phyloP scores from a whole-genome alignment of 768 basidiomycete genomes.

The Filobasidium wieringae region DNA sequence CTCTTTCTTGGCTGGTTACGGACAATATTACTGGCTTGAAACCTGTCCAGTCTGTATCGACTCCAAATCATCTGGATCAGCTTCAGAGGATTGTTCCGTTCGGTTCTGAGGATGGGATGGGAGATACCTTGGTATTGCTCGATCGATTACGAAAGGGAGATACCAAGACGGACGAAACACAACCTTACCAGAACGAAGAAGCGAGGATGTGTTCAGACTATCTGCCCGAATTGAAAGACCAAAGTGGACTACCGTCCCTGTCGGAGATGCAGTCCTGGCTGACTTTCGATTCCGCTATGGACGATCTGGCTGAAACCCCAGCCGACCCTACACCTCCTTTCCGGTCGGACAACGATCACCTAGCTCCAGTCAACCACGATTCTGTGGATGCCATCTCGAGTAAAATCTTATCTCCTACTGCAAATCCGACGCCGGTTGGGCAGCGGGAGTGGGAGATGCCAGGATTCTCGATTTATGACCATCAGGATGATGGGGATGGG shows the following conservation, averaged over 20 bases:
- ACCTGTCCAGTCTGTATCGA: too few relatives aligned
- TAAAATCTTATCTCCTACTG: conserved; percentile 1
- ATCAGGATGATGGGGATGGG: conserved; percentile 4
- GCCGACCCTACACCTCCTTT: not conserved
- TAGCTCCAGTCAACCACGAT: conserved; percentile 5
- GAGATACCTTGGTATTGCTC: too few relatives aligned
- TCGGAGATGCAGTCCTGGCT: not conserved
- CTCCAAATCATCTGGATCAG: too few relatives aligned
- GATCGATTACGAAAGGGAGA: too few relatives aligned
- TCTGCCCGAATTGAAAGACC: too few relatives aligned
- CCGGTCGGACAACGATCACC: not conserved
- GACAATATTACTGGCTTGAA: too few relatives aligned
- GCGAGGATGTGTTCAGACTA: too few relatives aligned
- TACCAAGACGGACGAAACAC: too few relatives aligned
- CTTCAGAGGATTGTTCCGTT: too few relatives aligned
- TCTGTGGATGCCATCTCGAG: conserved; percentile 11
- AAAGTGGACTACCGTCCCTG: not conserved
- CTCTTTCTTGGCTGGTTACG: too few relatives aligned
- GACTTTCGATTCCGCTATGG: not conserved
- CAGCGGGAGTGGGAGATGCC: not conserved
- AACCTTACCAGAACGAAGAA: too few relatives aligned
- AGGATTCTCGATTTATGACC: not conserved
- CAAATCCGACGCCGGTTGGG: not conserved
- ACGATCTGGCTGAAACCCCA: not conserved
- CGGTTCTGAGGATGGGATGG: too few relatives aligned